phyloP scores from a whole-genome alignment of 2,329 filamentous ascomycete genomes.

The Thelonectria discophora region DNA sequence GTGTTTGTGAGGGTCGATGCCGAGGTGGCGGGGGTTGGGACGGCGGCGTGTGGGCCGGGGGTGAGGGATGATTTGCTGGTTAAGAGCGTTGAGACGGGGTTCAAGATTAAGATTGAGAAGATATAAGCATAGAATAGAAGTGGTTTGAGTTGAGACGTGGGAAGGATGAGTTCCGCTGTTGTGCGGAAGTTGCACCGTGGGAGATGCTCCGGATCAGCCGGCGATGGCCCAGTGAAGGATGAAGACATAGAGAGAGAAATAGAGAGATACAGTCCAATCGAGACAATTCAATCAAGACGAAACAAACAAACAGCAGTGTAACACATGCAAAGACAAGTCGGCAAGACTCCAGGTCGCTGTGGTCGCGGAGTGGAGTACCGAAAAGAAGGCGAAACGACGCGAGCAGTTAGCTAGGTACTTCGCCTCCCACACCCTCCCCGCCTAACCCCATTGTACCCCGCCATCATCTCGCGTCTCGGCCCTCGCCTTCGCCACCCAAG shows the following conservation, averaged over 20 bases:
- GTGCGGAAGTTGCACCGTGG: not conserved
- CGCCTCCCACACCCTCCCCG: not conserved
- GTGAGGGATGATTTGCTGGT: constrained; percentile 57
- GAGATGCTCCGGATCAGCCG: not conserved
- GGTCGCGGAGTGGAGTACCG: not conserved
- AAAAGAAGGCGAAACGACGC: not conserved
- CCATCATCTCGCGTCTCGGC: constrained; percentile 21
- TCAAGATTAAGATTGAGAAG: constrained; percentile 53
- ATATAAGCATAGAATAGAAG: constrained; percentile 20
- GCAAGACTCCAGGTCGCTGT: too few relatives aligned
- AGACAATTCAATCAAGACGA: too few relatives aligned
- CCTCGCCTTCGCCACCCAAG: constrained; percentile 10
- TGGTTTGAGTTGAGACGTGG: not conserved
- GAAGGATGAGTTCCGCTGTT: not conserved
- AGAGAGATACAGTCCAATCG: too few relatives aligned
- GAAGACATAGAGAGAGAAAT: too few relatives aligned
- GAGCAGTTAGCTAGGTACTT: constrained; percentile 1
- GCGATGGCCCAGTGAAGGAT: too few relatives aligned
- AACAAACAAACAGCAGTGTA: too few relatives aligned
- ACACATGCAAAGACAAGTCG: too few relatives aligned
- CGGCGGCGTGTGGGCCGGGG: constrained; percentile 58
- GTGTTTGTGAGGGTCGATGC: constrained; percentile 55
- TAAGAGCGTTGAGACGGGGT: constrained; percentile 51
- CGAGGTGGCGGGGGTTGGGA: constrained; percentile 59
- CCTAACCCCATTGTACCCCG: not conserved